phyloP scores from a whole-genome alignment of 805 yeast genomes.

The Scheffersomyces spartinae region DNA sequence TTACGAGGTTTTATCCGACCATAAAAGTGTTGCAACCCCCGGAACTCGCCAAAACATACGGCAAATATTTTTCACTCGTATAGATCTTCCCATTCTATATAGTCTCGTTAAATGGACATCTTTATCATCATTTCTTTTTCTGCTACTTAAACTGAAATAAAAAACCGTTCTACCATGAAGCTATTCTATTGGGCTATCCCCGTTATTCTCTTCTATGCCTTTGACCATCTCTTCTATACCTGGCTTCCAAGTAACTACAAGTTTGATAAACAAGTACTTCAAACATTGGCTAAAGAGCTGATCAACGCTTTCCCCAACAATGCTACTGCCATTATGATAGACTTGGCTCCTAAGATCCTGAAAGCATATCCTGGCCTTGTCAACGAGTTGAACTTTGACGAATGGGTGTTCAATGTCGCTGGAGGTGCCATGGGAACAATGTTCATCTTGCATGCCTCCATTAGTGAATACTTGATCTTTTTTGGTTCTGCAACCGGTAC shows the following conservation, averaged over 20 bases:
- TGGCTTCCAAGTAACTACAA: constrained; percentile 65
- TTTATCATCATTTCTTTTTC: no score
- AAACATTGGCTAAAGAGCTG: constrained; percentile 44
- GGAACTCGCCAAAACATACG: no score
- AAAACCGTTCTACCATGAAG: no score
- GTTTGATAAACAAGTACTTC: constrained; percentile 58
- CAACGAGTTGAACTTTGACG: constrained; percentile 61
- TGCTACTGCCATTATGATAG: constrained; percentile 51
- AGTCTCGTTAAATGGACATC: no score
- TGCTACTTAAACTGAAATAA: no score
- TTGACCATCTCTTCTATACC: constrained; percentile 34
- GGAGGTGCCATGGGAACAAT: constrained; percentile 98
- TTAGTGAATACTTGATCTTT: constrained; percentile 83
- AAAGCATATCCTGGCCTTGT: constrained; percentile 62
- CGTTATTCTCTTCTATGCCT: constrained; percentile 15
- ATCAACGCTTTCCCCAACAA: constrained; percentile 44
- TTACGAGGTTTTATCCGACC: no score
- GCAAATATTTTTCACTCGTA: no score
- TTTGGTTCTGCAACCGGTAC: constrained; percentile 93
- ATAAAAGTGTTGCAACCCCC: no score
- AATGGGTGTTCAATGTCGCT: constrained; percentile 96
- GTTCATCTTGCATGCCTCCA: constrained; percentile 90
- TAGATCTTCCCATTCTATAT: no score
- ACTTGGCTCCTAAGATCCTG: constrained; percentile 46
- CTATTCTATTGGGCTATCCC: constrained; percentile 7